Evolutionary conservation across 495 filamentous ascomycete genomes (phyloP).

Genomic region (Apiosordaria backusii): DNA sequence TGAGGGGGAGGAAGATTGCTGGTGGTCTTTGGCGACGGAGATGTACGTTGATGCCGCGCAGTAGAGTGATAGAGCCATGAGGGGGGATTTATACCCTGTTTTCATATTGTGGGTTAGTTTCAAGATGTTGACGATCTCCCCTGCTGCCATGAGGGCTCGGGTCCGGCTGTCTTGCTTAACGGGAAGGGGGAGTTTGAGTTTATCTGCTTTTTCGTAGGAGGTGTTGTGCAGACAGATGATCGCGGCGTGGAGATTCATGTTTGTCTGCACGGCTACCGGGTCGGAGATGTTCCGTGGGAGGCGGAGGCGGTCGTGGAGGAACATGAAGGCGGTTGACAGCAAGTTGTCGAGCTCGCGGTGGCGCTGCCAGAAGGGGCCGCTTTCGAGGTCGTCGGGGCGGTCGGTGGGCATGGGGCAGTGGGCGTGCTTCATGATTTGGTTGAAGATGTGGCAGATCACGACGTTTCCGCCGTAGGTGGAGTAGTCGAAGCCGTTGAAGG

Average conservation of each 20-base stretch:
- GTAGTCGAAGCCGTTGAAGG: constrained; percentile 35
- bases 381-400: constrained; percentile 36
- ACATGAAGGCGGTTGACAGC: constrained; percentile 46
- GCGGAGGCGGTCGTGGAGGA: constrained; percentile 40
- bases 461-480: constrained; percentile 41
- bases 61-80: constrained; percentile 42
- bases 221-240: constrained; percentile 44
- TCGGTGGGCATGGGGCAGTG: constrained; percentile 40
- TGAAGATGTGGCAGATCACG: constrained; percentile 41
- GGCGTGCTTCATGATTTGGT: constrained; percentile 40
- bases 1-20: background rate
- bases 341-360: constrained; percentile 47
- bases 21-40: constrained; percentile 30
- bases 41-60: constrained; percentile 42
- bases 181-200: constrained; percentile 31
- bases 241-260: constrained; percentile 44
- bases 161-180: constrained; percentile 32
- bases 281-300: constrained; percentile 38
- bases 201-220: constrained; percentile 41
- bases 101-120: constrained; percentile 34
- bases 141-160: constrained; percentile 20
- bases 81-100: constrained; percentile 35
- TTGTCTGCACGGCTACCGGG: constrained; percentile 39
- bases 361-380: constrained; percentile 44
- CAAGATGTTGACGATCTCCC: constrained; percentile 28